phyloP scores from a whole-genome alignment of 352 stramenopile species.

The Plasmopara viticola region DNA sequence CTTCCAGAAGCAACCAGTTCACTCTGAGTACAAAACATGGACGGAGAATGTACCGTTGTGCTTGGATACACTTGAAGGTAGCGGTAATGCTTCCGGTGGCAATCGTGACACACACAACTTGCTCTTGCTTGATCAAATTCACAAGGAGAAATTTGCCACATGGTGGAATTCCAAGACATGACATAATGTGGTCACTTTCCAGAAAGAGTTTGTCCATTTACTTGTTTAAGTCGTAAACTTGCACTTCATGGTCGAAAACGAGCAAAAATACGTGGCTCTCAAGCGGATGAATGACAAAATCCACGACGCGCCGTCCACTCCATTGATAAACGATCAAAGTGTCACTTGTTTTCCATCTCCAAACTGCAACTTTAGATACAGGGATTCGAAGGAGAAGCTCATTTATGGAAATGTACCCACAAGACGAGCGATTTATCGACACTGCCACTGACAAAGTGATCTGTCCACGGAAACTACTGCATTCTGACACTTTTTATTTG shows the following conservation, averaged over 20 bases:
- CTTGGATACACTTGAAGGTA: too few species aligned
- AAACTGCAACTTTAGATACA: neutral
- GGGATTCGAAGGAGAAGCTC: neutral
- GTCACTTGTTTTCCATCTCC: slow-evolving; percentile 45
- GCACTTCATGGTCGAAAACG: slow-evolving; percentile 46
- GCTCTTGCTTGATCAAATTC: too few species aligned
- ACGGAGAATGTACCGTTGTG: too few species aligned
- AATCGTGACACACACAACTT: too few species aligned
- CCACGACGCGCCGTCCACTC: slow-evolving; percentile 53
- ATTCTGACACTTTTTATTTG: slow-evolving; percentile 42
- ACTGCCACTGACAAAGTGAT: too few species aligned
- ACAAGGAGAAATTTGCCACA: slow-evolving; percentile 40
- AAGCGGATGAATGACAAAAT: slow-evolving; percentile 50
- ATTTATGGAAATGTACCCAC: slow-evolving; percentile 38
- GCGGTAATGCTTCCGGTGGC: too few species aligned
- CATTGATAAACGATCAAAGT: slow-evolving; percentile 56
- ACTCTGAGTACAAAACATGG: too few species aligned
- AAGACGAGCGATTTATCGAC: slow-evolving; percentile 67
- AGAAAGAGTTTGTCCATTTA: slow-evolving; percentile 60
- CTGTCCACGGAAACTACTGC: slow-evolving; percentile 51
- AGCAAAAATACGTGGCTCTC: slow-evolving; percentile 54
- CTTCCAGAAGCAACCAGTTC: too few species aligned
- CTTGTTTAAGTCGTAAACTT: slow-evolving; percentile 46
- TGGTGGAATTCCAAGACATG: slow-evolving; percentile 41
- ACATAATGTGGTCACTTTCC: slow-evolving; percentile 46